Evolutionary conservation across 2,329 filamentous ascomycete genomes (phyloP).

Genomic region (Colletotrichum sp.): DNA sequence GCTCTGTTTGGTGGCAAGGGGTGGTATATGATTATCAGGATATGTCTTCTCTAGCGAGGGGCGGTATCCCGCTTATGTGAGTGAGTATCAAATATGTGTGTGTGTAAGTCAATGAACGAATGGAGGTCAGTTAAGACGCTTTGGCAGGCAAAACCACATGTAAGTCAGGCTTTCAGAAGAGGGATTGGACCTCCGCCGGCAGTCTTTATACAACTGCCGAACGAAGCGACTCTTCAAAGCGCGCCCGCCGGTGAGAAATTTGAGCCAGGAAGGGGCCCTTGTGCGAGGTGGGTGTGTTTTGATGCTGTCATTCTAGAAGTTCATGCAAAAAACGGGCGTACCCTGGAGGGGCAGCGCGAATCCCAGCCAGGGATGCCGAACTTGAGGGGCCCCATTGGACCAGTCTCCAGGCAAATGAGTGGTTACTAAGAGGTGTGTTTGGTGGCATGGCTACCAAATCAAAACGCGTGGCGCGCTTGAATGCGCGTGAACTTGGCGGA

Average conservation of each 20-base stretch:
- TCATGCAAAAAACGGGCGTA: slow-evolving; percentile 23
- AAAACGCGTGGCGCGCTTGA: slow-evolving; percentile 15
- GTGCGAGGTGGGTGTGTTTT: neutral
- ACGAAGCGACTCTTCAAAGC: neutral
- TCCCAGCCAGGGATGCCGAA: neutral
- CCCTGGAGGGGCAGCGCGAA: slow-evolving; percentile 5
- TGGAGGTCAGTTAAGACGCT: slow-evolving; percentile 5
- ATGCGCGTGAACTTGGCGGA: slow-evolving; percentile 5
- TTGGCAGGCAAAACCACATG: slow-evolving; percentile 1
- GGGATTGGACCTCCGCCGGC: neutral
- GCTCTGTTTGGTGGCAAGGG: neutral
- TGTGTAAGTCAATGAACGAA: neutral
- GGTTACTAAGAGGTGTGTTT: neutral
- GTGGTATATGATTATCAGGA: neutral
- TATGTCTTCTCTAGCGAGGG: neutral
- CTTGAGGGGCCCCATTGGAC: neutral
- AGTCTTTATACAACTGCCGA: slow-evolving; percentile 5
- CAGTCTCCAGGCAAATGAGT: neutral
- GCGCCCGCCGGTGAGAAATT: slow-evolving; percentile 1
- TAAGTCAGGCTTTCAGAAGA: neutral
- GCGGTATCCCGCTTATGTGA: neutral
- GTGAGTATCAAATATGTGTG: neutral
- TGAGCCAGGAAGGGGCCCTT: neutral
- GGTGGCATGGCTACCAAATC: slow-evolving; percentile 15
- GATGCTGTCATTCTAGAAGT: slow-evolving; percentile 23